Evolutionary conservation across 345 rosid genomes (phyloP), one percentile per base, ranked within the genome.

Genomic region (Alliaria petiolata): DNA sequence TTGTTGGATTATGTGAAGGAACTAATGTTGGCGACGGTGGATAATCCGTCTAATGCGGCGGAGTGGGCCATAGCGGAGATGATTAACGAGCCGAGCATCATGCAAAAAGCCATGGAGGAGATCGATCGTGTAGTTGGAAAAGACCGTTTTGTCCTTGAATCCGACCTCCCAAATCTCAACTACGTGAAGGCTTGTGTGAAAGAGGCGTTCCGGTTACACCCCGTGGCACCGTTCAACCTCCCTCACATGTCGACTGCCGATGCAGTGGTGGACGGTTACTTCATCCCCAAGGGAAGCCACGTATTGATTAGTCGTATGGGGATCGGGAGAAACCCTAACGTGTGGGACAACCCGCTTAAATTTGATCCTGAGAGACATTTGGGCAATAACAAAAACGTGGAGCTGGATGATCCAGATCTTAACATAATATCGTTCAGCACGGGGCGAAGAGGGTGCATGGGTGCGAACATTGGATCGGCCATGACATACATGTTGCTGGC

Each of bases 1-100:
- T 62, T 35, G 33, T 56, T 40, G 38, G 59, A 31, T 43, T 62
- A 13, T 56, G 56, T 56, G 56, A 44, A 87, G 89, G 92, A 82
- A 12, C 8, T 87, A 34, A 83, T 85, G 84, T 1, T 83, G 0
- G 87, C 85, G 4, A 59, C 84, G 3, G 80, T 83, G 3, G 88
- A 85, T 55, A 85, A 87, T 67, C 90, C 88, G 19, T 67, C 90
- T 4, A 85, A 87, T 57, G 90, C 84, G 0, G 58, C 13, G 0
- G 89, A 87, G 43, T 87, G 86, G 88, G 86, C 83, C 8, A 58
- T 84, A 25, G 88, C 81, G 0, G 91, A 86, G 78, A 78, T 83
- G 87, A 65, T 86, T 7, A 83, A 81, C 74, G 66, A 78, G 8
- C 88, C 88, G 0, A 59, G 70, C 14, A 65, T 82, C 4, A 79